These are phyloP conservation scores for Psilocybe sp. DNA, from an alignment of 768 basidiomycete species.

Conservation along the genomic window DNA sequence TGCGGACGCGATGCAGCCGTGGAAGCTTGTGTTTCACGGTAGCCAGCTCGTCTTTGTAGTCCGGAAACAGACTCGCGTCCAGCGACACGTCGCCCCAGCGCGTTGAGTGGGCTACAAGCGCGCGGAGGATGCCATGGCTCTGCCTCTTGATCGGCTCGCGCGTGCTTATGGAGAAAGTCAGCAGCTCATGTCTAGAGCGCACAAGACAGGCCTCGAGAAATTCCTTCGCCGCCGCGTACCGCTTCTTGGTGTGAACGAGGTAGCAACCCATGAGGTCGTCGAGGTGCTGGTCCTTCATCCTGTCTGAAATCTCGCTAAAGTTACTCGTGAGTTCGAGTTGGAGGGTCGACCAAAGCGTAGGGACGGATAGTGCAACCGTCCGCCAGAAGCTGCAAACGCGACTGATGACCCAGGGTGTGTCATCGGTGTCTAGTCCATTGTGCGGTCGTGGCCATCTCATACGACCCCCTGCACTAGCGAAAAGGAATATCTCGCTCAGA, in stretches of 20 bases:
- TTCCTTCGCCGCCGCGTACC: not conserved
- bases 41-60: slow-evolving; percentile 10
- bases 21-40: slow-evolving; percentile 10
- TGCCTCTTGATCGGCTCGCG: not conserved
- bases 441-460: slow-evolving; percentile 12
- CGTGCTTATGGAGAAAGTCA: slow-evolving; percentile 16
- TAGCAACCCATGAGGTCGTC: not conserved
- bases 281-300: not conserved
- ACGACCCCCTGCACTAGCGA: slow-evolving; percentile 8
- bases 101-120: slow-evolving; percentile 12
- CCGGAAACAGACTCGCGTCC: slow-evolving; percentile 8
- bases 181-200: slow-evolving; percentile 15
- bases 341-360: slow-evolving; percentile 20
- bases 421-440: not conserved
- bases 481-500: slow-evolving; percentile 20
- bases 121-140: slow-evolving; percentile 5
- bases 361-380: slow-evolving; percentile 18
- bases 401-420: slow-evolving; percentile 20
- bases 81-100: slow-evolving; percentile 20
- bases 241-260: not conserved
- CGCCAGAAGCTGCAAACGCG: slow-evolving; percentile 26
- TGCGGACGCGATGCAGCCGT: slow-evolving; percentile 13
- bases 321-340: slow-evolving; percentile 11
- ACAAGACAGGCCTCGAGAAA: slow-evolving; percentile 18
- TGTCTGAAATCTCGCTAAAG: no score